Percentiles rank a stretch among this genome's conserved stretches.
phyloP scores from a whole-genome alignment of 768 basidiomycete species.

The Lepiota venenata region DNA sequence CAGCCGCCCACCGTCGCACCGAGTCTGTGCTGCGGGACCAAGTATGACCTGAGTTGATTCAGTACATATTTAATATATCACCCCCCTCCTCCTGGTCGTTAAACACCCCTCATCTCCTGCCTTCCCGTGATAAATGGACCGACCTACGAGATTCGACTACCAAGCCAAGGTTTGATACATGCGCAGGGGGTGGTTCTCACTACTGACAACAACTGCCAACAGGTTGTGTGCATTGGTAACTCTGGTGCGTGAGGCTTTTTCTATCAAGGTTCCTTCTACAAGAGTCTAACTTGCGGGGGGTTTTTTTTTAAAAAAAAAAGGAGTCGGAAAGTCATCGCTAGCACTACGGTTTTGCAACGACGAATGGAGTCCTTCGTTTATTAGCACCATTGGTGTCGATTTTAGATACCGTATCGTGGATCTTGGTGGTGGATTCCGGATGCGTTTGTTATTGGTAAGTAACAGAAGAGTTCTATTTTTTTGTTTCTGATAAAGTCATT shows the following conservation, averaged over 20 bases:
- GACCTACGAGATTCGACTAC: conserved; percentile 2
- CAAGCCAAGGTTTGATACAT: conserved; percentile 2
- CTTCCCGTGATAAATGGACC: not conserved
- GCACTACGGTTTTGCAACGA: conserved; percentile 5
- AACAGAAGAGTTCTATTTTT: not conserved
- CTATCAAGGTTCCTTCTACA: no score
- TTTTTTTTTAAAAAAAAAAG: not conserved
- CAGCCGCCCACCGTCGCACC: not conserved
- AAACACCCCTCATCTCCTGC: no score
- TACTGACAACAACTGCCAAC: not conserved
- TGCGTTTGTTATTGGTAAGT: conserved; percentile 1
- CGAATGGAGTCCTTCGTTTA: conserved; percentile 6
- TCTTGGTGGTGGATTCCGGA: not conserved
- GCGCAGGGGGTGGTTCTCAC: not conserved
- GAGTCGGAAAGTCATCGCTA: conserved; percentile 8
- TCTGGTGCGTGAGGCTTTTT: not conserved
- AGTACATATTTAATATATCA: not conserved
- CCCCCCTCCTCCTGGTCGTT: no score
- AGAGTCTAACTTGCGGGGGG: no score
- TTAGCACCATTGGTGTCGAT: conserved; percentile 5
- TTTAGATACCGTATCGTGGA: conserved; percentile 8
- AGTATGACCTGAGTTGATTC: not conserved
- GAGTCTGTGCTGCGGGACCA: conserved; percentile 2
- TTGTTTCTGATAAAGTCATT: not conserved
- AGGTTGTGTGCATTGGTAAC: conserved; percentile 5